Conservation (phyloP, 202 grass and related monocot species). For the Brachypodium distachyon region DNA sequence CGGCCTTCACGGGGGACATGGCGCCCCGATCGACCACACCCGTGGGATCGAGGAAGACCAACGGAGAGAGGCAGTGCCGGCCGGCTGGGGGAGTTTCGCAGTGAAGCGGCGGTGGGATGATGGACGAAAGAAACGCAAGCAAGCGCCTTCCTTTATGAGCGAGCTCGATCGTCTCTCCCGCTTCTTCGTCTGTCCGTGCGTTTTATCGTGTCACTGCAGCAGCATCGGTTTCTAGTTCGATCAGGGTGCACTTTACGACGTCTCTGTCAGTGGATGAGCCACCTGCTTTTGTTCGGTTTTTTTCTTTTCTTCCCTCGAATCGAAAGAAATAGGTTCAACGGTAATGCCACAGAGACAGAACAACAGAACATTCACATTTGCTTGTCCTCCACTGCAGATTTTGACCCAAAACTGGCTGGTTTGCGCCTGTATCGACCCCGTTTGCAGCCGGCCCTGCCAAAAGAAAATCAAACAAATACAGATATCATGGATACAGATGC, state of each 20-base stretch:
- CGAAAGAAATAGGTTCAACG: background rate
- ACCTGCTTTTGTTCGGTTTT: background rate
- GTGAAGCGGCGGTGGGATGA: background rate
- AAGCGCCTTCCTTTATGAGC: constrained; percentile 27
- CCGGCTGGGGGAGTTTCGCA: background rate
- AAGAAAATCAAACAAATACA: no score
- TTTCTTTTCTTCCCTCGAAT: background rate
- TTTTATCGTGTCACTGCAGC: constrained; percentile 3
- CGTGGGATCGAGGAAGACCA: background rate
- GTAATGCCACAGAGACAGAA: background rate
- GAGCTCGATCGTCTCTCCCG: background rate
- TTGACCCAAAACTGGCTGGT: no score
- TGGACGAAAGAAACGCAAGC: background rate
- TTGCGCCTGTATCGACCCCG: no score
- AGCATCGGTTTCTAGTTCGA: background rate
- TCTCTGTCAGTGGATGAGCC: background rate
- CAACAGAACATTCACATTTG: no score
- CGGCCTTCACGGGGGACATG: constrained; percentile 51
- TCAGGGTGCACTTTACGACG: background rate
- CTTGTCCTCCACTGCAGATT: no score
- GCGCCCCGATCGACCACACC: background rate
- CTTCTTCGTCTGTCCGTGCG: background rate
- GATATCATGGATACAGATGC: no score
- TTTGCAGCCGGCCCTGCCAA: no score
- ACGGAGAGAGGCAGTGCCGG: no score